Percentiles rank a stretch among this genome's conserved stretches.
These are phyloP conservation scores for Psidium guajava DNA, from an alignment of 345 rosid genomes.

Conservation along the genomic window DNA sequence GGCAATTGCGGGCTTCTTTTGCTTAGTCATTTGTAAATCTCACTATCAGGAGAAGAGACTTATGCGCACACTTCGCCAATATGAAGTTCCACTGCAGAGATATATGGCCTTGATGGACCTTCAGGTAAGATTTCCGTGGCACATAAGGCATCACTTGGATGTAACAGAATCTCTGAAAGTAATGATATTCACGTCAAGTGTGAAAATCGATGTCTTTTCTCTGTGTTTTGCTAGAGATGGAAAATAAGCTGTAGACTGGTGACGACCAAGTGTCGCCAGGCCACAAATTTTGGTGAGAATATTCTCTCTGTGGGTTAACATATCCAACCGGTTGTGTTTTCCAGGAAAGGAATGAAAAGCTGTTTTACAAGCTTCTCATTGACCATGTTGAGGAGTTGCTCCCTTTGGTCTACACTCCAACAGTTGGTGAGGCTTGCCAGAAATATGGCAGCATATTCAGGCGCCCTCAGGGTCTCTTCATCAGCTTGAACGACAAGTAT, in stretches of 20 bases:
- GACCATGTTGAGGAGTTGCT: constrained; percentile 91
- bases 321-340: neutral
- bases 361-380: constrained; percentile 85
- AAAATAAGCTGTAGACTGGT: neutral
- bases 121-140: constrained; percentile 33
- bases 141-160: neutral
- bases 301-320: neutral
- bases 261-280: neutral
- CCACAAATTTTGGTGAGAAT: neutral
- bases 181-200: neutral
- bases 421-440: constrained; percentile 98
- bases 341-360: constrained; percentile 88
- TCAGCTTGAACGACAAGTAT: constrained; percentile 91
- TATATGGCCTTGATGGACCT: constrained; percentile 96
- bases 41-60: constrained; percentile 49
- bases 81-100: constrained; percentile 74
- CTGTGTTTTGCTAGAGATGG: neutral
- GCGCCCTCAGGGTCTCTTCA: constrained; percentile 90
- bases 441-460: constrained; percentile 90
- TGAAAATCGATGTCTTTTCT: neutral
- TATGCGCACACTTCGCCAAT: constrained; percentile 76
- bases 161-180: neutral
- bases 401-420: constrained; percentile 92
- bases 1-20: neutral
- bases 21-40: neutral